Evolutionary conservation across 2,329 filamentous ascomycete genomes (phyloP).

Genomic region (Arthrocladium fulminans): DNA sequence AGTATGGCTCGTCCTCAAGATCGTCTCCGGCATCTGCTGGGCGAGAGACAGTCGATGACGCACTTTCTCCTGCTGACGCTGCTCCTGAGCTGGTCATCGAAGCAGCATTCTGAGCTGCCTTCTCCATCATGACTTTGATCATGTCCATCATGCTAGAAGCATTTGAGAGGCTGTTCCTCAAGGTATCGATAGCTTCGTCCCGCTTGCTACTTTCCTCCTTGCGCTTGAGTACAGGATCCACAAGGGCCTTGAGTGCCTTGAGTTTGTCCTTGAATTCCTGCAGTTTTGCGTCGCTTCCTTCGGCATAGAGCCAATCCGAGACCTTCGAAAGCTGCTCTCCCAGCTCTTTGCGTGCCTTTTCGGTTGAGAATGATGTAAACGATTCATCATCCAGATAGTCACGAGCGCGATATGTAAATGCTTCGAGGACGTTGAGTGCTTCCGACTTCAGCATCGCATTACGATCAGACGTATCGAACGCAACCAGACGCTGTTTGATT

Average conservation of each 20-base stretch:
- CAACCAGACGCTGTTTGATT: conserved; percentile 64
- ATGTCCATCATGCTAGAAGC: conserved; percentile 61
- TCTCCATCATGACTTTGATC: conserved; percentile 64
- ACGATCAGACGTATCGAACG: conserved; percentile 79
- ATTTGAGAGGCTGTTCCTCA: conserved; percentile 63
- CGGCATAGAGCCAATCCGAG: conserved; percentile 86
- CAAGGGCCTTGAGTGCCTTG: conserved; percentile 66
- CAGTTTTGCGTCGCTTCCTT: conserved; percentile 66
- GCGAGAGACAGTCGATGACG: conserved; percentile 40
- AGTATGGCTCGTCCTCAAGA: conserved; percentile 60
- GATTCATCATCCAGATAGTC: conserved; percentile 70
- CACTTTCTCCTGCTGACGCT: conserved; percentile 34
- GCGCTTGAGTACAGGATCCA: conserved; percentile 66
- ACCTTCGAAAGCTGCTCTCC: conserved; percentile 58
- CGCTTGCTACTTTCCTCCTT: conserved; percentile 63
- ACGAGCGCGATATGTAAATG: conserved; percentile 78
- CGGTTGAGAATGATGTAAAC: conserved; percentile 64
- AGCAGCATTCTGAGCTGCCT: conserved; percentile 53
- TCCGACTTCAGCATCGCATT: conserved; percentile 72
- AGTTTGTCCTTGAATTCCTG: conserved; percentile 68
- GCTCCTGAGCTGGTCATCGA: conserved; percentile 45
- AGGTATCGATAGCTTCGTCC: conserved; percentile 56
- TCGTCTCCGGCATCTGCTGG: conserved; percentile 48
- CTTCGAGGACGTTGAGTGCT: conserved; percentile 84
- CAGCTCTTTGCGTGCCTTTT: conserved; percentile 57